Percentiles rank a stretch among this genome's conserved stretches.
These are phyloP conservation scores for Quercus aquifolioides DNA, from an alignment of 306 rosid genomes.

Conservation along the genomic window DNA sequence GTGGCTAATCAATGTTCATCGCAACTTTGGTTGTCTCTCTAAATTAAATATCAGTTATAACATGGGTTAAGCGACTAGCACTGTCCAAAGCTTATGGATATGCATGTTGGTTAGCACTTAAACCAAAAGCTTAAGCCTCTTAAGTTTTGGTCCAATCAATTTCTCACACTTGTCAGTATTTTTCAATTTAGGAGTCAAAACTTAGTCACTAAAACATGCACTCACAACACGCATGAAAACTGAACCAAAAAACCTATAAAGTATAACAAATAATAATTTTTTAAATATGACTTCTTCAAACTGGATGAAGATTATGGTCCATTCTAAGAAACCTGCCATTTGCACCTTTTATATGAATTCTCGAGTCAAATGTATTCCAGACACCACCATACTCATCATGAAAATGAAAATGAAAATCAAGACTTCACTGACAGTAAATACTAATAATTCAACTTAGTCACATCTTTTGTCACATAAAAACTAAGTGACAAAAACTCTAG, in stretches of 20 bases:
- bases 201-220: too few relatives aligned
- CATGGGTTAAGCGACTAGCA: not conserved
- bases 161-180: not conserved
- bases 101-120: not conserved
- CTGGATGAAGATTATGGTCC: not conserved
- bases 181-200: not conserved
- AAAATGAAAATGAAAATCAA: not conserved
- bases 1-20: not conserved
- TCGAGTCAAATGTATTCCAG: not conserved
- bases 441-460: not conserved
- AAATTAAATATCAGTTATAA: not conserved
- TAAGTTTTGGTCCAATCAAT: not conserved
- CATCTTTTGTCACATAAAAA: not conserved
- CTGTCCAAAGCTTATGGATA: not conserved
- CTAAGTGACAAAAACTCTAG: not conserved
- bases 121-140: not conserved
- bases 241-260: too few relatives aligned
- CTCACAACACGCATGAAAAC: too few relatives aligned
- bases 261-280: too few relatives aligned
- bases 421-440: not conserved
- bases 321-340: not conserved
- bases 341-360: not conserved
- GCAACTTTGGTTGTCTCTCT: not conserved
- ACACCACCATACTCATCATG: not conserved
- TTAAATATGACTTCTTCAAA: not conserved